Percentiles rank a stretch among this genome's conserved stretches.
Evolutionary conservation across 208 protist species (phyloP).

Genomic region (Wallacemonas sp.): DNA sequence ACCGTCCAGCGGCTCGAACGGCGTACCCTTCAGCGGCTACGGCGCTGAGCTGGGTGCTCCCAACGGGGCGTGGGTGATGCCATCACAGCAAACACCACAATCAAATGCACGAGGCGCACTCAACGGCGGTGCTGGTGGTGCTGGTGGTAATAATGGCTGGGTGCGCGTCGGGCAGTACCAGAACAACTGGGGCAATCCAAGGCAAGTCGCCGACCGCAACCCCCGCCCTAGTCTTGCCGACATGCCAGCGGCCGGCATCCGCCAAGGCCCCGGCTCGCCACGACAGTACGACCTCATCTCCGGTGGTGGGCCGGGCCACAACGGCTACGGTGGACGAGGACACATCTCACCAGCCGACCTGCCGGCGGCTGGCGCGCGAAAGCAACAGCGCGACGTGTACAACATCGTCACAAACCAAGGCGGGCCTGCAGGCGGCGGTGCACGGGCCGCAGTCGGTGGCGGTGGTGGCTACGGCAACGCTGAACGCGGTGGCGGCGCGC

Average conservation of each 20-base stretch:
- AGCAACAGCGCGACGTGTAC: background rate
- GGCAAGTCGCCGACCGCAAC: background rate
- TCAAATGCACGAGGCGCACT: background rate
- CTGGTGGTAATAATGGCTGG: background rate
- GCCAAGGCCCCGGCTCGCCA: background rate
- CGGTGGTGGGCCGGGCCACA: background rate
- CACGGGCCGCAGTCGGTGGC: background rate
- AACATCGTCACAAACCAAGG: conserved; percentile 7
- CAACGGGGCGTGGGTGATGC: background rate
- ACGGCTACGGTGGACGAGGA: too few species aligned
- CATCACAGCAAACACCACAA: background rate
- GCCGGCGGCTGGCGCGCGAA: background rate
- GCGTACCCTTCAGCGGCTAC: background rate
- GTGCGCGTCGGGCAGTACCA: conserved; percentile 1
- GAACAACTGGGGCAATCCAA: background rate
- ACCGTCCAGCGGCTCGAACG: background rate
- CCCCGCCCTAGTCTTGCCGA: background rate
- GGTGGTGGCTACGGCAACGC: conserved; percentile 5
- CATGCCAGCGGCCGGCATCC: conserved; percentile 3
- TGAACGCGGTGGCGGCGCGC: too few species aligned
- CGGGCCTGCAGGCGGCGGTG: background rate
- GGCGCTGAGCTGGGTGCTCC: background rate
- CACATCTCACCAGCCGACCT: background rate
- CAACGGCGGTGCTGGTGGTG: background rate
- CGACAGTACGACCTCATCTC: conserved; percentile 9